Evolutionary conservation across 257 asterid genomes (phyloP), one percentile per base, ranked within the genome.

Genomic region (Coffea canephora): DNA sequence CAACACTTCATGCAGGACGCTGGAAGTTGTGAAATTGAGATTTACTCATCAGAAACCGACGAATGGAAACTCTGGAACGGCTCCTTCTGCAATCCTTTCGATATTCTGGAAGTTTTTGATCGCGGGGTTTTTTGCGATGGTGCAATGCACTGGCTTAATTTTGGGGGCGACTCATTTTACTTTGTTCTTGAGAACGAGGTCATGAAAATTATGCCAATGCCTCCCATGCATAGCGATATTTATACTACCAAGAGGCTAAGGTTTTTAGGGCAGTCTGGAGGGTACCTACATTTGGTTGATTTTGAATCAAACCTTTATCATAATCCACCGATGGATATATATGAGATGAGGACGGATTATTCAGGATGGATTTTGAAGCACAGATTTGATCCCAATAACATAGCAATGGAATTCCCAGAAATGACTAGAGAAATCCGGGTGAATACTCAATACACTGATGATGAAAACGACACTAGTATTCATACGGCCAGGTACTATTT

Each of bases 91-190:
- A 72, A 72, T 45, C 14, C 36, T 11, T 46, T 43, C 45, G 21
- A 49, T 11, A 4, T 64, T 6, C 23, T 62, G 0, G 55, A 79
- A 18, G 45, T 74, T 15, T 79, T 79, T 36, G 67, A 62, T 64
- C 82, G n/a, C 4, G 78, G 82, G 27, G 74, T 61, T 15, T 62
- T 72, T 27, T 72, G 78, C 21, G 61, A 79, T 31, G 78, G 74
- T 1, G 74, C 78, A 15, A 45, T 79, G 2, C 78, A 79, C 1
- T 79, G 74, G 78, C 68, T 72, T 13, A 46, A 54, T 23, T 12
- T 45, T 0, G 14, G 19, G 43, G 78, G 78, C 0, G 68, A 72
- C 46, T 72, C 74, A 0, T 21, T 36, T 16, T 79, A 62, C 57
- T 79, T 79, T 12, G 71, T 67, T 14, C 52, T 79, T 0, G 50